Conservation (phyloP, 1,284 basidiomycete genomes). For the Melampsora larici-populina region DNA sequence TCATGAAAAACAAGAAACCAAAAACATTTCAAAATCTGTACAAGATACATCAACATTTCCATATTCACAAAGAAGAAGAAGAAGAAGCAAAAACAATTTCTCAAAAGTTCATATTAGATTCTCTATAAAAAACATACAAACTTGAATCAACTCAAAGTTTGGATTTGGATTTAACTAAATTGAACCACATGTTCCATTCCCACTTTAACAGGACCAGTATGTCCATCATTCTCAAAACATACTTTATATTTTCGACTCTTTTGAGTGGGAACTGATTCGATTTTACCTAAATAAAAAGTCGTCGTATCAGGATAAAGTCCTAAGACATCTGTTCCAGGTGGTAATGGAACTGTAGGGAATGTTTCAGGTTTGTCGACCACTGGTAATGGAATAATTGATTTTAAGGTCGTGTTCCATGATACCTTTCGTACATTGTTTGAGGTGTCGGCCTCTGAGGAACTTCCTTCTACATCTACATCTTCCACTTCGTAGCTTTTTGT, state of each 20-base stretch:
- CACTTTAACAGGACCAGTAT: slow-evolving; percentile 26
- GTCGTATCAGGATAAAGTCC: slow-evolving; percentile 60
- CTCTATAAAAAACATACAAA: too few species aligned
- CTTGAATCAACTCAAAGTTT: too few species aligned
- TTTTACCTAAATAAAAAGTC: slow-evolving; percentile 57
- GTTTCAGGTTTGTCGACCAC: slow-evolving; percentile 53
- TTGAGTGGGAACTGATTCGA: slow-evolving; percentile 47
- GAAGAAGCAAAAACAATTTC: too few species aligned
- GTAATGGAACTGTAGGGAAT: slow-evolving; percentile 55
- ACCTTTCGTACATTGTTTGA: slow-evolving; percentile 36
- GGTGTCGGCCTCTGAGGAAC: slow-evolving; percentile 43
- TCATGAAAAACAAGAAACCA: too few species aligned
- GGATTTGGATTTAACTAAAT: too few species aligned
- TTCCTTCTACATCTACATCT: slow-evolving; percentile 48
- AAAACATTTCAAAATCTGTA: too few species aligned
- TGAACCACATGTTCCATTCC: slow-evolving; percentile 34
- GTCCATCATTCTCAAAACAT: slow-evolving; percentile 50
- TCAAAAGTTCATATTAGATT: too few species aligned
- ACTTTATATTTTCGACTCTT: slow-evolving; percentile 48
- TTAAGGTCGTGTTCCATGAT: slow-evolving; percentile 56
- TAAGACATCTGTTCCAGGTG: slow-evolving; percentile 54
- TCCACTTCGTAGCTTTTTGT: slow-evolving; percentile 49
- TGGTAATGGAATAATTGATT: slow-evolving; percentile 57
- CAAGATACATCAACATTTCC: too few species aligned
- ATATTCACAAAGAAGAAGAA: too few species aligned